A percentile compares a stretch with the other conserved stretches of the same genome.
Evolutionary conservation across 169 alveolate species (phyloP).

Genomic region (Cryptosporidium ubiquitum): DNA sequence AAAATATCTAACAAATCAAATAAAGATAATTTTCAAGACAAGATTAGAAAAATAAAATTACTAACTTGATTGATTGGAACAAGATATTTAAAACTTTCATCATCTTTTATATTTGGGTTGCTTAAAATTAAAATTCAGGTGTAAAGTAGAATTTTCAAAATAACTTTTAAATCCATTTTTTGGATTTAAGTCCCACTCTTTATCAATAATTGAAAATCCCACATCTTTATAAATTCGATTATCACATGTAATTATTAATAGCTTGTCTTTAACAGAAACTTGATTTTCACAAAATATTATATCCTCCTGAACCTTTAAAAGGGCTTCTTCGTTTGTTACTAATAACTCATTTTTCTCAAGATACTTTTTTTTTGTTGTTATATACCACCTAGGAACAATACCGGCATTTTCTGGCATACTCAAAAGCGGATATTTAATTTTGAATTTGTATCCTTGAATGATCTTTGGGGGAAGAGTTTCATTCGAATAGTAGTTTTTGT

Average conservation of each 20-base stretch:
- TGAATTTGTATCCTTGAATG: conserved; percentile 49
- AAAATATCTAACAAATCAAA: not conserved
- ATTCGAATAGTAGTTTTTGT: conserved; percentile 29
- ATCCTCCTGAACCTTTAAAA: conserved; percentile 1
- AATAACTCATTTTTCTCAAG: conserved; percentile 20
- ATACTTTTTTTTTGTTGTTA: conserved; percentile 41
- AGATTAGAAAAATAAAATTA: not conserved
- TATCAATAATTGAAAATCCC: conserved; percentile 63
- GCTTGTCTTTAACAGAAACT: not conserved
- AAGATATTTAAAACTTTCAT: not conserved
- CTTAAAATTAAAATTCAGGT: conserved; percentile 63
- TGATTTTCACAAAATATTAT: conserved; percentile 1
- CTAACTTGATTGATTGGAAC: not conserved
- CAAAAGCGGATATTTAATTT: conserved; percentile 33
- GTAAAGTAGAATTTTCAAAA: conserved; percentile 50
- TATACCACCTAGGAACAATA: conserved; percentile 64
- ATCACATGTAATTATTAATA: conserved; percentile 57
- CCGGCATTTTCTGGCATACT: conserved; percentile 9
- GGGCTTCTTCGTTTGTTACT: conserved; percentile 5
- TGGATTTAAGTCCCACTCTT: conserved; percentile 67
- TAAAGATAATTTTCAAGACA: not conserved
- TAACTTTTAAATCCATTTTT: conserved; percentile 44
- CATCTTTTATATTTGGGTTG: conserved; percentile 45
- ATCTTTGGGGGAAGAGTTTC: conserved; percentile 63
- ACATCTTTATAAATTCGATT: conserved; percentile 41